Evolutionary conservation across 2,329 filamentous ascomycete species (phyloP).

Genomic region (Alternaria gansuensis): DNA sequence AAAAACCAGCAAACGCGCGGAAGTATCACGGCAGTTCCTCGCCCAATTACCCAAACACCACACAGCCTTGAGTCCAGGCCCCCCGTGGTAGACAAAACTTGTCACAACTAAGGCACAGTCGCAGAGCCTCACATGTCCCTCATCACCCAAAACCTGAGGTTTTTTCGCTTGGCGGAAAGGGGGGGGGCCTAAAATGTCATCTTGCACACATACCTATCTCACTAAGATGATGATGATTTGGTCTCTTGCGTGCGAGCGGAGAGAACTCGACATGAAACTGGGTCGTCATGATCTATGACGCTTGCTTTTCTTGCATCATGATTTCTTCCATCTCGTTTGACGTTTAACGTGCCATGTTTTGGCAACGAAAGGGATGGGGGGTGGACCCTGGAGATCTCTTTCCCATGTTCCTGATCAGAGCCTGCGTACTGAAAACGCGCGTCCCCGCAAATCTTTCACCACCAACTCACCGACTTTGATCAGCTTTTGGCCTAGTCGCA

Average conservation of each 20-base stretch:
- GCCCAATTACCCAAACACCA: slow-evolving; percentile 9
- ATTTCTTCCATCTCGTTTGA: slow-evolving; percentile 9
- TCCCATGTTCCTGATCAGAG: slow-evolving; percentile 13
- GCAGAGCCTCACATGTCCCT: slow-evolving; percentile 10
- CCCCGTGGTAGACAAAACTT: background rate
- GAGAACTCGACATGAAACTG: background rate
- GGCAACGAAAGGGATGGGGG: background rate
- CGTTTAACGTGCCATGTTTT: slow-evolving; percentile 6
- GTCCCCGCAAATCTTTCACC: slow-evolving; percentile 20
- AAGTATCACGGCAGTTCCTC: slow-evolving; percentile 9
- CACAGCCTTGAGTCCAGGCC: slow-evolving; percentile 1
- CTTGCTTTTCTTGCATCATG: slow-evolving; percentile 4
- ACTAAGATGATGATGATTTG: background rate
- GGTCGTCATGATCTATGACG: background rate
- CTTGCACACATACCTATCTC: background rate
- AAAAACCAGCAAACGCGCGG: background rate
- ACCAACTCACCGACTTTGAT: slow-evolving; percentile 2
- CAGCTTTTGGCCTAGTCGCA: slow-evolving; percentile 6
- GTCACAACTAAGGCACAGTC: slow-evolving; percentile 4
- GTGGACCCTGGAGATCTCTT: slow-evolving; percentile 8
- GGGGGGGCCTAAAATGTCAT: background rate
- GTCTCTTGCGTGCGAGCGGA: background rate
- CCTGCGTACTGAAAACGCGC: slow-evolving; percentile 22
- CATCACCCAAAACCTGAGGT: slow-evolving; percentile 7
- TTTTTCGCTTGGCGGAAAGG: slow-evolving; percentile 7